Conservation (phyloP, 2,329 filamentous ascomycete genomes). For the Penicillium occitanis region DNA sequence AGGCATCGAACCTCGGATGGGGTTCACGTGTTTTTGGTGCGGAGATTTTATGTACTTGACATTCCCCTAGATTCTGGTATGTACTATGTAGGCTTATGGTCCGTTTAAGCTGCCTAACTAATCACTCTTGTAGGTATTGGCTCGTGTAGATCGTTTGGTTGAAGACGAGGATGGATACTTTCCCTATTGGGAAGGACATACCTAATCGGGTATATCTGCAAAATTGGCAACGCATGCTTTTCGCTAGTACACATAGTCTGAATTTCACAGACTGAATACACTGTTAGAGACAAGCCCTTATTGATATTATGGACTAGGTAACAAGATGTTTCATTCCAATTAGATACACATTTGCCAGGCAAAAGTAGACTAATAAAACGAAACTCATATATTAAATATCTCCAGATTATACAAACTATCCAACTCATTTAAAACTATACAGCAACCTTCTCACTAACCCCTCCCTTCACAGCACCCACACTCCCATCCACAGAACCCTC, state of each 20-base stretch:
- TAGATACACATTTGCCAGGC: not conserved
- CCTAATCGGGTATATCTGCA: not conserved
- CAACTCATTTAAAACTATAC: not conserved
- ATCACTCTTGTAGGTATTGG: not conserved
- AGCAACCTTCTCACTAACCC: slow-evolving; percentile 3
- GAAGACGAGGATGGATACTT: not conserved
- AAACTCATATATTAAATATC: not conserved
- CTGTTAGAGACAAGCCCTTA: too few species aligned
- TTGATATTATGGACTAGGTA: too few species aligned
- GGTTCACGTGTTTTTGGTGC: not conserved
- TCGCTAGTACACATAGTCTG: not conserved
- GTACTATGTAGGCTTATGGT: not conserved
- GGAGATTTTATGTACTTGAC: not conserved
- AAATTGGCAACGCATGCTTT: not conserved
- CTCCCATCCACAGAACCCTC: not conserved
- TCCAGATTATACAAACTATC: too few species aligned
- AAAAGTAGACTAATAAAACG: not conserved
- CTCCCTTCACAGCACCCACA: not conserved
- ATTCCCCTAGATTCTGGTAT: not conserved
- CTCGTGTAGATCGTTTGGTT: not conserved
- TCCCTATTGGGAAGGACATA: not conserved
- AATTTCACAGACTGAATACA: not conserved
- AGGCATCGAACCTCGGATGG: not conserved
- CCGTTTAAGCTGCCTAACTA: not conserved
- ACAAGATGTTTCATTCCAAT: not conserved